Percentiles rank a stretch among this genome's conserved stretches.
These are phyloP conservation scores for Sequoia sempervirens DNA, from an alignment of 75 land plant species.

Conservation along the genomic window DNA sequence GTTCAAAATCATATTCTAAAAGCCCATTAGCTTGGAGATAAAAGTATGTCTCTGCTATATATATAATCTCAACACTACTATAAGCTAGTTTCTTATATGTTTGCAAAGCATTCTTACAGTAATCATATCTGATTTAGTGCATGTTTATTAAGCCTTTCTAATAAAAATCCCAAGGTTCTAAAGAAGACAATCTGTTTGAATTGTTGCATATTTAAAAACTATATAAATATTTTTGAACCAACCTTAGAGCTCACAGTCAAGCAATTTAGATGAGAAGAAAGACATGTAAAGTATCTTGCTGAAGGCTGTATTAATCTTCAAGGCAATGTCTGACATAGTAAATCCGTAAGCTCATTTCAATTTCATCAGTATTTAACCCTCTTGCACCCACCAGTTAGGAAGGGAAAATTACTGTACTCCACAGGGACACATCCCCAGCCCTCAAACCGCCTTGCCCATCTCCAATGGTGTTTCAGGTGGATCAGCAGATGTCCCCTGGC, in stretches of 20 bases:
- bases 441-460: no score
- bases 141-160: background rate
- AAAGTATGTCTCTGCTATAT: background rate
- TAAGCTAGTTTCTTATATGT: background rate
- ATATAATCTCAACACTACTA: background rate
- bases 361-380: background rate
- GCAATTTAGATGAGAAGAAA: background rate
- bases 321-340: background rate
- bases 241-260: conserved; percentile 57
- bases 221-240: background rate
- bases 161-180: background rate
- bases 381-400: background rate
- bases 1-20: background rate
- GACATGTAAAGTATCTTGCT: background rate
- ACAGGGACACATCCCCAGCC: no score
- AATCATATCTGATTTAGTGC: background rate
- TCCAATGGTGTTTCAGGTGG: no score
- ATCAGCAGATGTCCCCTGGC: no score
- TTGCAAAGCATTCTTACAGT: background rate
- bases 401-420: background rate
- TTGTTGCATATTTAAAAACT: background rate
- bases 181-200: background rate
- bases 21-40: background rate
- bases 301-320: background rate
- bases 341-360: background rate